Evolutionary conservation across 176 grass and related monocot species (phyloP).

Genomic region (Eragrostis curvula): DNA sequence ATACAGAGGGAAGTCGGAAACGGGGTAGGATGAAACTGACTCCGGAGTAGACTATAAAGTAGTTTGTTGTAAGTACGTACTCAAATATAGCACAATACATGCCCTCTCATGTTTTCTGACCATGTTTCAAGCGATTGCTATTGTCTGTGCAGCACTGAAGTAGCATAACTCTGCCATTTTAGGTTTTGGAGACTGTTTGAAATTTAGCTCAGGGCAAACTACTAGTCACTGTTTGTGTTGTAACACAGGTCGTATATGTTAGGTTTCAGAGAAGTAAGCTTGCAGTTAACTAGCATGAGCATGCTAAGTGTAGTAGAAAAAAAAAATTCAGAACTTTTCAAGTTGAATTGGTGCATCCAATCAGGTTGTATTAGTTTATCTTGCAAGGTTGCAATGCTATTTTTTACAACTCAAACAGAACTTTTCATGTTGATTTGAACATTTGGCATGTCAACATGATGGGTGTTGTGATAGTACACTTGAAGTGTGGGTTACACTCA

Average conservation of each 20-base stretch:
- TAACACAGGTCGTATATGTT: not conserved
- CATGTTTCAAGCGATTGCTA: not conserved
- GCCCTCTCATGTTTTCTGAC: not conserved
- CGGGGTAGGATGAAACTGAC: not conserved
- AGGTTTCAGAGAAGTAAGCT: not conserved
- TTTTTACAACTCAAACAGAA: not conserved
- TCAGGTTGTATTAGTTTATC: not conserved
- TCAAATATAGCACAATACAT: not conserved
- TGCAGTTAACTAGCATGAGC: not conserved
- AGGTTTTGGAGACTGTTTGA: not conserved
- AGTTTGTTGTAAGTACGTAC: not conserved
- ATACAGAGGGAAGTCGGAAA: not conserved
- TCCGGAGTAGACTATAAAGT: not conserved
- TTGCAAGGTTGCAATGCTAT: not conserved
- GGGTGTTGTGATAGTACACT: not conserved
- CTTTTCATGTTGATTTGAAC: not conserved
- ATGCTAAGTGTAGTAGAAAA: not conserved
- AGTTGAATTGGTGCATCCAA: not conserved
- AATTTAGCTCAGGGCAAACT: constrained; percentile 1
- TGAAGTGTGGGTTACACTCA: not conserved
- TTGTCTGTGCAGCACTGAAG: not conserved
- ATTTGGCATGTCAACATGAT: not conserved
- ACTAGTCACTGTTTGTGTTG: not conserved
- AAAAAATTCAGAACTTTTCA: not conserved
- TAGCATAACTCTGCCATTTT: not conserved